Conservation (phyloP, 1,284 basidiomycete species). For the Rhodotorula sp. region DNA sequence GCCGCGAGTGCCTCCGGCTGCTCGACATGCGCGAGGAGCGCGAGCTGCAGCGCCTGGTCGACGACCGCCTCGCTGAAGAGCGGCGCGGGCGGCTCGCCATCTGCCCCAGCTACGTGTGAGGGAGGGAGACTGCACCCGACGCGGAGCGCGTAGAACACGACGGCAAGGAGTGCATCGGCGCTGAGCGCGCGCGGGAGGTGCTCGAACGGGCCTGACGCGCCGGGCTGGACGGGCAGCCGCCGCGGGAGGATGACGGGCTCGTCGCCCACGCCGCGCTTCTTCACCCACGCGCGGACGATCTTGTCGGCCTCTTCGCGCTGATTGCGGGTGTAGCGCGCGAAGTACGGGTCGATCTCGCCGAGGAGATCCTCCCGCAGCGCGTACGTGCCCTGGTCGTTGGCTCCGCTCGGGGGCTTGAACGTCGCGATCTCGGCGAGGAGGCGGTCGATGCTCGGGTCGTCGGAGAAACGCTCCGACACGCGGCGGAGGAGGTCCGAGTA, state of each 20-base stretch:
- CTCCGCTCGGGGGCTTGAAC: constrained; percentile 72
- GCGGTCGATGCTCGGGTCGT: constrained; percentile 80
- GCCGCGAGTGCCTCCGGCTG: constrained; percentile 64
- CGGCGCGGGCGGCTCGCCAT: not conserved
- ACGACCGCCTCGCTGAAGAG: constrained; percentile 70
- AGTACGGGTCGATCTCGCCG: constrained; percentile 91
- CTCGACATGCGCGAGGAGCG: constrained; percentile 78
- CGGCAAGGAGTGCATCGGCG: constrained; percentile 68
- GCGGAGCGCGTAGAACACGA: constrained; percentile 73
- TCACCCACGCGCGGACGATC: constrained; percentile 68
- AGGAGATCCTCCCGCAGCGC: constrained; percentile 81
- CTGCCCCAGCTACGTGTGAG: constrained; percentile 15
- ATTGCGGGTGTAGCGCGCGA: constrained; percentile 93
- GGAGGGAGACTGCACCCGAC: constrained; percentile 51
- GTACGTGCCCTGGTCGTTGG: constrained; percentile 79
- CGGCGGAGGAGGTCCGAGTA: constrained; percentile 92
- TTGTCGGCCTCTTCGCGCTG: constrained; percentile 91
- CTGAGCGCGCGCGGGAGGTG: constrained; percentile 64
- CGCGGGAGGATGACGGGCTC: constrained; percentile 66
- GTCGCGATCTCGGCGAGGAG: constrained; percentile 77
- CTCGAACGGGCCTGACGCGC: constrained; percentile 65
- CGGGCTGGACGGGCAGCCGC: constrained; percentile 61
- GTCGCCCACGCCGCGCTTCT: constrained; percentile 62
- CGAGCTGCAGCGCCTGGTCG: constrained; percentile 81
- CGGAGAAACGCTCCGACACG: constrained; percentile 84